Conservation (phyloP, 805 yeast species). For the Wickerhamiella cacticola region DNA sequence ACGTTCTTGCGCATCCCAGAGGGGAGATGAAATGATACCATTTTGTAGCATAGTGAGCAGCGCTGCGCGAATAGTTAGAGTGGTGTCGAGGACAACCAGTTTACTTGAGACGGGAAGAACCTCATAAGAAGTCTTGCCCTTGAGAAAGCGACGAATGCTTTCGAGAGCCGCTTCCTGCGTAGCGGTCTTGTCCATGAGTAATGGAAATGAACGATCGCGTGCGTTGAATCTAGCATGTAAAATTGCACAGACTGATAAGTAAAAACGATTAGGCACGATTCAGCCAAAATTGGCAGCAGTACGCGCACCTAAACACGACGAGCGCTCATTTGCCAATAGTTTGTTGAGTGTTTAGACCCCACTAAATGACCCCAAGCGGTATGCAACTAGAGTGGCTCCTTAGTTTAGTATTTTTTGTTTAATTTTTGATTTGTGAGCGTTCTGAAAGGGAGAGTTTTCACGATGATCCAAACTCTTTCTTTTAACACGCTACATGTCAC, state of each 20-base stretch:
- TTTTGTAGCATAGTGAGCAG: slow-evolving; percentile 82
- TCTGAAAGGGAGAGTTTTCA: too few species aligned
- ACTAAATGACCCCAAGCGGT: too few species aligned
- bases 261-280: background rate
- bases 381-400: too few species aligned
- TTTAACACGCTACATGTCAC: too few species aligned
- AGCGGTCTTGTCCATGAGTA: slow-evolving; percentile 15
- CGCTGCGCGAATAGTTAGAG: slow-evolving; percentile 79
- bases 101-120: slow-evolving; percentile 92
- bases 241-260: background rate
- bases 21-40: slow-evolving; percentile 89
- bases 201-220: background rate
- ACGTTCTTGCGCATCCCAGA: slow-evolving; percentile 85
- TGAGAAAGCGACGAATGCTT: slow-evolving; percentile 72
- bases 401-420: too few species aligned
- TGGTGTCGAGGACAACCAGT: slow-evolving; percentile 83
- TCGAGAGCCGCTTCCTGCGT: slow-evolving; percentile 60
- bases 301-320: too few species aligned
- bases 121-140: slow-evolving; percentile 88
- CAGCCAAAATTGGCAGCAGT: too few species aligned
- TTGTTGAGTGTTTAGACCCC: too few species aligned
- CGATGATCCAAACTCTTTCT: too few species aligned
- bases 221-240: too few species aligned
- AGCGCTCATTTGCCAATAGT: too few species aligned
- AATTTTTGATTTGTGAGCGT: too few species aligned